Conservation (phyloP, 2,329 filamentous ascomycete genomes). For the Penicillium sp. region DNA sequence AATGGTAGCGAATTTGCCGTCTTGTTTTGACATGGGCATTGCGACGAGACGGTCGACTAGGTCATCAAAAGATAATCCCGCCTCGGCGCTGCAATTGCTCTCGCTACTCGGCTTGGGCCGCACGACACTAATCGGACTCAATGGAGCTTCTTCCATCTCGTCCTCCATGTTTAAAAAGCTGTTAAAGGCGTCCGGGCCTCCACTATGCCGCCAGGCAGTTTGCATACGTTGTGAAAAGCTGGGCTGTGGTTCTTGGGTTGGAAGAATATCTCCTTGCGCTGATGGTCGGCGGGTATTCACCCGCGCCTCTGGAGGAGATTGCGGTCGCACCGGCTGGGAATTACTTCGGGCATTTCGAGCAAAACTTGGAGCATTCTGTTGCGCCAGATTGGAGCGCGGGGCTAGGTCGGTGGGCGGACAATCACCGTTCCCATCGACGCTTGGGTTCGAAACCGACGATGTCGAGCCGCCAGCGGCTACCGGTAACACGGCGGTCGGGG, state of each 20-base stretch:
- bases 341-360: slow-evolving; percentile 53
- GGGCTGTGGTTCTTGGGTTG: slow-evolving; percentile 24
- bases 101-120: slow-evolving; percentile 34
- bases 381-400: slow-evolving; percentile 38
- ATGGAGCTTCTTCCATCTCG: slow-evolving; percentile 35
- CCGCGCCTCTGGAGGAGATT: slow-evolving; percentile 39
- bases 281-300: slow-evolving; percentile 35
- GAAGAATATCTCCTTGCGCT: slow-evolving; percentile 28
- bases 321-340: slow-evolving; percentile 50
- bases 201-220: slow-evolving; percentile 40
- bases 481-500: slow-evolving; percentile 56
- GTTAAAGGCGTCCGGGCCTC: slow-evolving; percentile 43
- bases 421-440: slow-evolving; percentile 36
- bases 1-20: slow-evolving; percentile 82
- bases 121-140: slow-evolving; percentile 31
- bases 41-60: slow-evolving; percentile 84
- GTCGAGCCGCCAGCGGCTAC: slow-evolving; percentile 44
- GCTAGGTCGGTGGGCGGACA: slow-evolving; percentile 32
- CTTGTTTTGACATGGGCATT: slow-evolving; percentile 79
- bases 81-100: slow-evolving; percentile 32
- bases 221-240: slow-evolving; percentile 35
- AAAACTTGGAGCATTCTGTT: slow-evolving; percentile 27
- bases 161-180: slow-evolving; percentile 46
- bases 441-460: slow-evolving; percentile 33
- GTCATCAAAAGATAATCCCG: slow-evolving; percentile 57